Base-by-base conservation (phyloP, 805 yeast genomes). In the Ascoidea asiatica region DNA sequence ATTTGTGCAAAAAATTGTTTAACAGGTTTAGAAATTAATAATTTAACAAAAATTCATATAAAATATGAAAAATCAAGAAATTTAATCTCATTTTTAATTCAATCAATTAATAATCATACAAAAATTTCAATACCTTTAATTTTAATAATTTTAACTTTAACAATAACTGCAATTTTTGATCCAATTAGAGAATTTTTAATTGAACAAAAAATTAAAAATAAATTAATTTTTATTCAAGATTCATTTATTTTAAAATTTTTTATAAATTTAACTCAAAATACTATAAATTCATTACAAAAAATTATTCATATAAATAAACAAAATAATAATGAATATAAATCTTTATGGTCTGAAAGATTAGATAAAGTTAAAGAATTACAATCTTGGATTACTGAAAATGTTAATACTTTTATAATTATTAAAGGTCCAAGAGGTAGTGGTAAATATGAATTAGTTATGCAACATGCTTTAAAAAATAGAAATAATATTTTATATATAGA, bases 351-450 rank as follows among this genome's bases (percentile, higher is more conserved):
- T 35, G 94, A 88, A 53, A 66, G 95, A 39, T 60, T 67, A 37
- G 82, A 79, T 43, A 73, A 75, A 48, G 77, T 81, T 1, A 77
- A 79, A 46, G 86, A 82, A 50, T 56, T 92, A 45, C 73, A 71
- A 51, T 65, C 83, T 52, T 84, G 95, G 92, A 65, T 92, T 5
- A 79, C 77, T 46, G 98, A 92, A 59, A 89, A 88, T 49, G 78
- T 79, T n/a, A 81, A 83, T 58, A 86, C 97, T 1, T 92, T 88
- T 57, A 88, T 90, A 21, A 77, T 92, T 3, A 79, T 92, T 2
- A 76, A 80, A 49, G 98, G 98, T 11, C 97, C 98, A 4, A 73
- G 86, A 51, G 98, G 98, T 4, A 79, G 95, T n/a, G 98, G 97
- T 19, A 90, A 92, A 54, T 73, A 79, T 48, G 90, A 79, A 48